Evolutionary conservation across 2,329 filamentous ascomycete species (phyloP).

Genomic region (Ilyonectria mors-panacis): DNA sequence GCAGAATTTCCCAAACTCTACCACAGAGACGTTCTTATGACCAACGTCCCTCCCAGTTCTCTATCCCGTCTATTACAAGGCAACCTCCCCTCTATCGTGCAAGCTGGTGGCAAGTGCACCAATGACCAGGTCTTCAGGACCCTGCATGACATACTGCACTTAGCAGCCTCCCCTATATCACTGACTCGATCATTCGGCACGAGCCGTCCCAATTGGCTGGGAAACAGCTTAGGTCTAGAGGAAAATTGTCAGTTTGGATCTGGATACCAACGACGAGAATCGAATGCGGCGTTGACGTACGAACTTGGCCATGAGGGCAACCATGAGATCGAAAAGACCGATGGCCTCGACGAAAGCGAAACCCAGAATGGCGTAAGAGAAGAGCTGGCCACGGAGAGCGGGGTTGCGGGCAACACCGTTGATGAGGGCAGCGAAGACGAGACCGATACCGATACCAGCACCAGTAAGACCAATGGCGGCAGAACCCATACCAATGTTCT

Average conservation of each 20-base stretch:
- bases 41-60: slow-evolving; percentile 54
- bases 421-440: slow-evolving; percentile 92
- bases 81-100: slow-evolving; percentile 55
- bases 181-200: slow-evolving; percentile 55
- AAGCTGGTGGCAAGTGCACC: slow-evolving; percentile 48
- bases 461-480: slow-evolving; percentile 93
- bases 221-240: slow-evolving; percentile 56
- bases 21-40: slow-evolving; percentile 53
- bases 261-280: background rate
- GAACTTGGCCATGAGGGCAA: slow-evolving; percentile 95
- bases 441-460: slow-evolving; percentile 96
- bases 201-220: slow-evolving; percentile 52
- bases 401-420: slow-evolving; percentile 95
- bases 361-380: slow-evolving; percentile 95
- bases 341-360: slow-evolving; percentile 96
- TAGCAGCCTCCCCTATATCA: slow-evolving; percentile 51
- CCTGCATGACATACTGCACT: slow-evolving; percentile 46
- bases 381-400: slow-evolving; percentile 93
- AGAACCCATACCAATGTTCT: slow-evolving; percentile 91
- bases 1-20: slow-evolving; percentile 54
- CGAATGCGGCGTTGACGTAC: slow-evolving; percentile 64
- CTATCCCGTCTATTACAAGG: slow-evolving; percentile 60
- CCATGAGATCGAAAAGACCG: slow-evolving; percentile 90
- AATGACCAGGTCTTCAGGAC: slow-evolving; percentile 47
- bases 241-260: slow-evolving; percentile 29